Percentiles rank a stretch among this genome's conserved stretches.
Evolutionary conservation across 176 grass and related monocot genomes (phyloP).

Genomic region (Elaeis guineensis): DNA sequence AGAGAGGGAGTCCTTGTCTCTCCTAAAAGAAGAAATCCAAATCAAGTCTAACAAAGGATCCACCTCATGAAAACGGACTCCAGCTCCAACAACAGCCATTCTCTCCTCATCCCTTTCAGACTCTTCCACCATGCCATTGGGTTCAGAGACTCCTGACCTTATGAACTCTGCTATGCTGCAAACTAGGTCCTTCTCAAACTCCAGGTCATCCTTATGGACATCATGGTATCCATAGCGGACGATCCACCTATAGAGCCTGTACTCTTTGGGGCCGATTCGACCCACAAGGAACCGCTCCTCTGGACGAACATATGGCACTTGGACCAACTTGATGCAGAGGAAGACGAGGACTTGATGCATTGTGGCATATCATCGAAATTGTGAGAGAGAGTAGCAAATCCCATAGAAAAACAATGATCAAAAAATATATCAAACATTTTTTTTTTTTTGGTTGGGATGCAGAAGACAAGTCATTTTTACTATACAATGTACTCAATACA

Average conservation of each 20-base stretch:
- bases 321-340: slow-evolving; percentile 85
- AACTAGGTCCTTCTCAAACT: slow-evolving; percentile 85
- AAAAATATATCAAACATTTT: too few relatives aligned
- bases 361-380: background rate
- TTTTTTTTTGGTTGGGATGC: too few relatives aligned
- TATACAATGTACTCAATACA: too few relatives aligned
- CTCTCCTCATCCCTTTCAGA: slow-evolving; percentile 44
- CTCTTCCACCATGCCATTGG: slow-evolving; percentile 19
- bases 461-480: too few relatives aligned
- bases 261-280: slow-evolving; percentile 78
- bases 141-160: slow-evolving; percentile 31
- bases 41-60: background rate
- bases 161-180: slow-evolving; percentile 97
- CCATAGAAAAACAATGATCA: slow-evolving; percentile 9
- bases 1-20: too few relatives aligned
- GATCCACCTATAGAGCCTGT: slow-evolving; percentile 82
- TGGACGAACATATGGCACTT: slow-evolving; percentile 49
- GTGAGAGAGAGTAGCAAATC: background rate
- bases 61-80: slow-evolving; percentile 57
- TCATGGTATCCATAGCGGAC: slow-evolving; percentile 89
- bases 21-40: too few relatives aligned
- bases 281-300: slow-evolving; percentile 80
- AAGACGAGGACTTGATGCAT: slow-evolving; percentile 69
- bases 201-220: slow-evolving; percentile 77
- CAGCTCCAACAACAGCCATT: slow-evolving; percentile 64